A percentile compares a stretch with the other conserved stretches of the same genome.
Conservation (phyloP, 1,284 basidiomycete genomes). For the Sporisorium sorghi region DNA sequence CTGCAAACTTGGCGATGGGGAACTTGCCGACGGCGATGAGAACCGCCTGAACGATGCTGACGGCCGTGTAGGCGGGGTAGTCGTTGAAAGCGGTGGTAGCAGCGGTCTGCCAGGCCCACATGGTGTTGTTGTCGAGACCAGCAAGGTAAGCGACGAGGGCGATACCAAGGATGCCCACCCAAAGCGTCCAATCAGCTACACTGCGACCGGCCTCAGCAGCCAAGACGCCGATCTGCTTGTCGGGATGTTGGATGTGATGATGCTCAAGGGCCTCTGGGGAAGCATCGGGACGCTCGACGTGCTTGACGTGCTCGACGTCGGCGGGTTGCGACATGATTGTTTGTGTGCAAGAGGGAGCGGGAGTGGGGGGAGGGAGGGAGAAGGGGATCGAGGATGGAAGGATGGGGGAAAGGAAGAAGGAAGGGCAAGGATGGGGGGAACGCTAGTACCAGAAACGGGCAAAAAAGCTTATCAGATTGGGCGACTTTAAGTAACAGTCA, state of each 20-base stretch:
- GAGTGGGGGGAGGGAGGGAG: not conserved
- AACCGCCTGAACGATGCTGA: constrained; percentile 59
- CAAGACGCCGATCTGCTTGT: constrained; percentile 60
- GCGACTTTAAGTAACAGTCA: constrained; percentile 7
- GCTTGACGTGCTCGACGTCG: constrained; percentile 36
- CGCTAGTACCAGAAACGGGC: not conserved
- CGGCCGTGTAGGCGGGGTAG: constrained; percentile 48
- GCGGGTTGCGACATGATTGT: constrained; percentile 31
- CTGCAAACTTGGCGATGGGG: constrained; percentile 66
- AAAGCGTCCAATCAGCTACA: constrained; percentile 58
- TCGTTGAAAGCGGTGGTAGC: constrained; percentile 45
- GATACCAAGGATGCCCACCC: constrained; percentile 58
- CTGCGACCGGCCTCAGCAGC: constrained; percentile 55
- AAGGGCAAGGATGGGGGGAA: not conserved
- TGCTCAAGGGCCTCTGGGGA: constrained; percentile 17
- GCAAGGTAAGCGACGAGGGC: constrained; percentile 56
- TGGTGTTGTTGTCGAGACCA: constrained; percentile 63
- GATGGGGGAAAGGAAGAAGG: not conserved
- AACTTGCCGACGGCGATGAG: constrained; percentile 67
- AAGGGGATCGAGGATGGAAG: constrained; percentile 1
- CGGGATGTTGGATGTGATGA: not conserved
- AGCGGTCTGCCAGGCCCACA: constrained; percentile 47
- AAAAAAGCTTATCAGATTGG: constrained; percentile 28
- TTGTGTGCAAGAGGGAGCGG: not conserved
- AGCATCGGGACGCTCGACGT: constrained; percentile 22